Base-by-base conservation (phyloP, 176 grass and related monocot genomes). In the Poa pratensis region DNA sequence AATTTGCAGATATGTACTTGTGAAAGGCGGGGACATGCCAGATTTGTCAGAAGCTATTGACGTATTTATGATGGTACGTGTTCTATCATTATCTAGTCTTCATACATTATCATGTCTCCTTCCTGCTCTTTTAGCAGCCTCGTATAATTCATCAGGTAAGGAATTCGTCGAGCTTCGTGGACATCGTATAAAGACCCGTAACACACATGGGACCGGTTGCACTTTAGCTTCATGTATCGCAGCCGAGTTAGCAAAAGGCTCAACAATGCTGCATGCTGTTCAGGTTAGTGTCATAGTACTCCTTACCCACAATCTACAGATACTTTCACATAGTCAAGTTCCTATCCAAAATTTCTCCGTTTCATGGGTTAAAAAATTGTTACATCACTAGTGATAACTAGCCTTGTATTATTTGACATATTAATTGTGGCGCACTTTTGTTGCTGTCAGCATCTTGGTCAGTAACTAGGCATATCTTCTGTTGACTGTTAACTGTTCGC, bases 151-250 rank as follows among this genome's bases (percentile, higher is more conserved):
- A 86, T 58, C 86, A 98, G 96, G 96, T 26, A 90, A 95, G 88
- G 91, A 88, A n/a, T 98, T 87, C 69, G 76, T 92, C 62, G 93
- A 89, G 69, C 77, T 98, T 70, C 89, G 17, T 27, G 96, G 93
- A 6, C 69, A 78, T 75, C 93, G 90, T 60, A 74, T 98, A 84
- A 86, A 88, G 77, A 95, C 93, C 45, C 83, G 16, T 53, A 98
- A 96, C 50, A 94, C 93, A 51, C 96, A 98, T 76, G 96, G 96
- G 85, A 98, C 96, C 23, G 96, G 96, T 68, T 98, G 96, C 91
- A 98, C 96, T 85, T 81, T 98, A 64, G 93, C 96, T 69, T 98
- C 93, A 65, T 96, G 90, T 80, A 94, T 98, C 73, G 91, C 96
- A 43, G 88, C 96, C 40, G 93, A 90, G 89, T 88, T 98, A 88